These are phyloP conservation scores for Zymoseptoria tritici DNA, from an alignment of 2,329 filamentous ascomycete species.

Conservation along the genomic window DNA sequence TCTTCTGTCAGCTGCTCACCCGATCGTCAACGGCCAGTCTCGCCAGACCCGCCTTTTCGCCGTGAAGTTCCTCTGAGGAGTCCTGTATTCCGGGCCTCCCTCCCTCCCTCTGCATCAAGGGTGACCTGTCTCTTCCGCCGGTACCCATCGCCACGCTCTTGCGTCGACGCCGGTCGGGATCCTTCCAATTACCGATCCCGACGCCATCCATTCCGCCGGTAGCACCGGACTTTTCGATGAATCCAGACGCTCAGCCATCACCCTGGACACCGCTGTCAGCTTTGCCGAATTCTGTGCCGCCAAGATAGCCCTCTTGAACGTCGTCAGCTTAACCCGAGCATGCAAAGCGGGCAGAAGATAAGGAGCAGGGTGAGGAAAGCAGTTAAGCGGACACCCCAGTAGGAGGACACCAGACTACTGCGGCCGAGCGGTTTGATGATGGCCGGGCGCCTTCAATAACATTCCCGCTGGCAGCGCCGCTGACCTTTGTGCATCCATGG, in stretches of 20 bases:
- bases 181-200: neutral
- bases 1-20: neutral
- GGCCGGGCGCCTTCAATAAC: too few species aligned
- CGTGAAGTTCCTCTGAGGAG: neutral
- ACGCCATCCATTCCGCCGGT: neutral
- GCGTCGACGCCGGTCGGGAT: neutral
- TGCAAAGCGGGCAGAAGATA: neutral
- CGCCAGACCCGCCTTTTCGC: neutral
- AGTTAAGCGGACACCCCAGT: slow-evolving; percentile 30
- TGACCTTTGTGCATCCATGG: too few species aligned
- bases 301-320: too few species aligned
- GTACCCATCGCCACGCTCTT: neutral
- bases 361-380: slow-evolving; percentile 13
- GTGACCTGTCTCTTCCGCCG: neutral
- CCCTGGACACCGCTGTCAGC: too few species aligned
- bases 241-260: too few species aligned
- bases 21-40: neutral
- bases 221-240: too few species aligned
- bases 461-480: slow-evolving; percentile 1
- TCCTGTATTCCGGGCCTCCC: too few species aligned
- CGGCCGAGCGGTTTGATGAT: slow-evolving; percentile 22
- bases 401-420: slow-evolving; percentile 37
- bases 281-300: too few species aligned
- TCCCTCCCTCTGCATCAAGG: neutral
- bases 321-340: neutral